Percentiles rank a stretch among this genome's conserved stretches.
Conservation (phyloP, 208 protist species). For the Crithidia brevicula region DNA sequence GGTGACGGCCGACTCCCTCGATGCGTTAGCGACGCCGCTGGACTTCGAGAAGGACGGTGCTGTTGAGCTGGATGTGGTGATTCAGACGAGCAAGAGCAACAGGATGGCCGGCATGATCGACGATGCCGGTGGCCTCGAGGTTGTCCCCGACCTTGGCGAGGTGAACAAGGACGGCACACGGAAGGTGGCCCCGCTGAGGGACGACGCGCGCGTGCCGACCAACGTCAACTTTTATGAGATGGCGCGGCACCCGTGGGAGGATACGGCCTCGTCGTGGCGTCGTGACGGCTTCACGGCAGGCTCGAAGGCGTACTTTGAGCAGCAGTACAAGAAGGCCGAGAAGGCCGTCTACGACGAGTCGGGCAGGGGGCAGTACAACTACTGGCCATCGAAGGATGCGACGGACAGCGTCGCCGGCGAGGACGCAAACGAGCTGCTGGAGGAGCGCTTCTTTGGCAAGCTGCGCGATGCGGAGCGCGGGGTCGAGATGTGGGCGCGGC, state of each 20-base stretch:
- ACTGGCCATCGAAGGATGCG: slow-evolving; percentile 82
- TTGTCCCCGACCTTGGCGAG: slow-evolving; percentile 76
- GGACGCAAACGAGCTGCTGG: slow-evolving; percentile 60
- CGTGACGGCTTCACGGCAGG: slow-evolving; percentile 89
- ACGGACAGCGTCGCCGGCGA: slow-evolving; percentile 57
- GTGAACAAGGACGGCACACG: slow-evolving; percentile 48
- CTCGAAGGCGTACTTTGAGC: slow-evolving; percentile 83
- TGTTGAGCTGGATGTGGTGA: slow-evolving; percentile 52
- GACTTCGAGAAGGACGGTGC: slow-evolving; percentile 67
- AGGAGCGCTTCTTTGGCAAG: slow-evolving; percentile 75
- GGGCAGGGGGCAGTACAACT: slow-evolving; percentile 63
- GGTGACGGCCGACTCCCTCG: slow-evolving; percentile 49
- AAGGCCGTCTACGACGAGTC: slow-evolving; percentile 79
- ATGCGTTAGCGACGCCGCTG: slow-evolving; percentile 49
- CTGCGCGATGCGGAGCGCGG: slow-evolving; percentile 55
- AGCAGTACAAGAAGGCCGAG: slow-evolving; percentile 87
- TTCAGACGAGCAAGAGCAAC: slow-evolving; percentile 61
- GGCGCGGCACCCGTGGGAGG: slow-evolving; percentile 91
- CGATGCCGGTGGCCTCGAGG: slow-evolving; percentile 82
- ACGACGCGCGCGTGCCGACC: slow-evolving; percentile 78
- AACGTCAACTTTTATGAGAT: slow-evolving; percentile 94
- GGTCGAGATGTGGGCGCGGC: slow-evolving; percentile 83
- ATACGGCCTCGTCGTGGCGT: slow-evolving; percentile 82
- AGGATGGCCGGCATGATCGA: slow-evolving; percentile 83
- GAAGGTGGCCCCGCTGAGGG: slow-evolving; percentile 48